These are phyloP conservation scores for Casuarina cunninghamiana DNA, from an alignment of 306 rosid genomes.

Conservation along the genomic window DNA sequence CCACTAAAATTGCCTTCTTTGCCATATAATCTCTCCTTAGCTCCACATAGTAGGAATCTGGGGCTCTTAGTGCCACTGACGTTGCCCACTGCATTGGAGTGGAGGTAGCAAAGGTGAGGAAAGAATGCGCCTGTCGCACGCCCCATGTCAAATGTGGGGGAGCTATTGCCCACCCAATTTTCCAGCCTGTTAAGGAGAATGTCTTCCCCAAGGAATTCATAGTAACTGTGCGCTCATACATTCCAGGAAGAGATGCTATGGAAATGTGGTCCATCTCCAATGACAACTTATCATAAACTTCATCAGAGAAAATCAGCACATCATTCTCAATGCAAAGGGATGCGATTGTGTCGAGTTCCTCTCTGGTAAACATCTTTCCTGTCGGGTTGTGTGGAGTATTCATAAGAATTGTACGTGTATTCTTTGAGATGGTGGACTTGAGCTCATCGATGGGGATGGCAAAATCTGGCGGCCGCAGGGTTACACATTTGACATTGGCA, in stretches of 20 bases:
- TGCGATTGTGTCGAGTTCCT: conserved; percentile 65
- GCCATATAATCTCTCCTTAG: conserved; percentile 71
- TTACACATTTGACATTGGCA: conserved; percentile 71
- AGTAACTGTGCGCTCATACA: conserved; percentile 84
- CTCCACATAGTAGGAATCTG: conserved; percentile 74
- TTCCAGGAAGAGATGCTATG: conserved; percentile 79
- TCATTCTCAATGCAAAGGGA: conserved; percentile 88
- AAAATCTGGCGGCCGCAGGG: conserved; percentile 78
- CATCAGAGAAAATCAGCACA: conserved; percentile 76
- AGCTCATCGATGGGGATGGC: conserved; percentile 69
- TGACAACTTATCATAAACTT: conserved; percentile 87
- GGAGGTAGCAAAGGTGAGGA: conserved; percentile 73
- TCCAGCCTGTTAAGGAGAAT: conserved; percentile 93
- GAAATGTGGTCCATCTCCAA: conserved; percentile 93
- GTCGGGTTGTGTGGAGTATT: conserved; percentile 90
- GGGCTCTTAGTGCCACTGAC: conserved; percentile 87
- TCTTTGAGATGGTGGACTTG: conserved; percentile 58
- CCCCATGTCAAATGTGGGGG: conserved; percentile 87
- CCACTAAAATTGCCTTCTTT: conserved; percentile 79
- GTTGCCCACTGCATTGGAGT: conserved; percentile 93
- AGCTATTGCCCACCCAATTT: conserved; percentile 89
- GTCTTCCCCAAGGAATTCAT: conserved; percentile 92
- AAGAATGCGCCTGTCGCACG: conserved; percentile 72
- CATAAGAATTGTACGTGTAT: conserved; percentile 73
- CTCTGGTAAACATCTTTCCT: conserved; percentile 80